Percentiles rank a stretch among this genome's conserved stretches.
Evolutionary conservation across 2,329 filamentous ascomycete species (phyloP).

Genomic region (Aureobasidium mangrovei): DNA sequence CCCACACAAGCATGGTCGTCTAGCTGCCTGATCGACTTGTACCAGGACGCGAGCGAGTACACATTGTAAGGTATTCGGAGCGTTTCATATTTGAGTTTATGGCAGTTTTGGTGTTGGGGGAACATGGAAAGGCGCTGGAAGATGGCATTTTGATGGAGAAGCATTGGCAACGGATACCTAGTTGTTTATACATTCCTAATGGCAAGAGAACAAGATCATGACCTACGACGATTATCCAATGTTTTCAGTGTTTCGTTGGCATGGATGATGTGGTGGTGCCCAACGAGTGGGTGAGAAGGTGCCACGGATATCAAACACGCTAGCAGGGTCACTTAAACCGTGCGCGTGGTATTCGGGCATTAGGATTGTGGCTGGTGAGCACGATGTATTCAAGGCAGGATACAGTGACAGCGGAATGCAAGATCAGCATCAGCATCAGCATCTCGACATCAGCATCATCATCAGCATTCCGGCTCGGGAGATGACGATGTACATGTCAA

Average conservation of each 20-base stretch:
- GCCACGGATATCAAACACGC: background rate
- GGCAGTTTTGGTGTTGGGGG: background rate
- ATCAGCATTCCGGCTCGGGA: no score
- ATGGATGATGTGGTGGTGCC: background rate
- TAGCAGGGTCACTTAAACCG: background rate
- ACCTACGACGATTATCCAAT: background rate
- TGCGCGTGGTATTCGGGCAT: background rate
- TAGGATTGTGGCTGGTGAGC: background rate
- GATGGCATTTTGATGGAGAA: background rate
- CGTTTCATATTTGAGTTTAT: background rate
- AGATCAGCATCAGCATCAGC: no score
- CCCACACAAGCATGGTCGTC: conserved; percentile 97
- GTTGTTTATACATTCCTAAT: conserved; percentile 4
- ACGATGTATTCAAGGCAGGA: no score
- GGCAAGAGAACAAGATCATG: background rate
- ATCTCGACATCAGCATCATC: no score
- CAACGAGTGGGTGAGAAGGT: background rate
- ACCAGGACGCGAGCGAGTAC: conserved; percentile 68
- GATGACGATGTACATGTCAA: background rate
- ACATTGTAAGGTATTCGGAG: conserved; percentile 4
- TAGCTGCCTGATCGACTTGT: conserved; percentile 87
- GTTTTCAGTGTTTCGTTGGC: no score
- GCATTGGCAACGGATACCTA: conserved; percentile 2
- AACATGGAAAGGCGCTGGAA: background rate
- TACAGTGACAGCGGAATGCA: no score